Evolutionary conservation across 1,284 basidiomycete species (phyloP).

Genomic region (Puccinia novopanici): DNA sequence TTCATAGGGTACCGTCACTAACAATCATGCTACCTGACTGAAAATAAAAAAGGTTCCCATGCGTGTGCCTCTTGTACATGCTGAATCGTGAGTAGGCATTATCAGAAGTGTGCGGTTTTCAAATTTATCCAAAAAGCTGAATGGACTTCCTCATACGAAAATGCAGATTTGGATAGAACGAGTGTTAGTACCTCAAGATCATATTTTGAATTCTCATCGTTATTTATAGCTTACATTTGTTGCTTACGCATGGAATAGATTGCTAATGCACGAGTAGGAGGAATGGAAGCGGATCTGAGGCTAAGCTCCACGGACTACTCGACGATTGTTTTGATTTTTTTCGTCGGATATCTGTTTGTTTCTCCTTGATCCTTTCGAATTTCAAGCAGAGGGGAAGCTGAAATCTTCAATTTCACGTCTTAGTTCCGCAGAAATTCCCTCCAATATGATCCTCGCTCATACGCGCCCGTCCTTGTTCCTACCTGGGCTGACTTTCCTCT

Average conservation of each 20-base stretch:
- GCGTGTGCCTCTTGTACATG: slow-evolving; percentile 37
- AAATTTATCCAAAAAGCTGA: background rate
- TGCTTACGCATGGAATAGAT: background rate
- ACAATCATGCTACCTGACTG: background rate
- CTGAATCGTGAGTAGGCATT: slow-evolving; percentile 26
- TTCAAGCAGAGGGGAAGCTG: background rate
- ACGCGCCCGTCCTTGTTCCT: slow-evolving; percentile 32
- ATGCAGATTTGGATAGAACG: slow-evolving; percentile 32
- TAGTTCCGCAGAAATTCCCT: slow-evolving; percentile 45
- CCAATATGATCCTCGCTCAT: slow-evolving; percentile 44
- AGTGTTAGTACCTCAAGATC: slow-evolving; percentile 15
- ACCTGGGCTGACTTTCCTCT: slow-evolving; percentile 35
- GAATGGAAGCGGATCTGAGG: slow-evolving; percentile 37
- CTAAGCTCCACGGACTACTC: slow-evolving; percentile 39
- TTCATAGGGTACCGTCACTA: background rate
- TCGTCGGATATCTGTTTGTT: slow-evolving; percentile 46
- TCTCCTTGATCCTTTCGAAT: background rate
- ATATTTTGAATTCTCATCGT: background rate
- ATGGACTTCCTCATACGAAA: background rate
- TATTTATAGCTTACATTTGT: background rate
- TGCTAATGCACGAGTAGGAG: slow-evolving; percentile 44
- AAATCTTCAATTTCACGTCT: background rate
- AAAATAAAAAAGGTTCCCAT: slow-evolving; percentile 28
- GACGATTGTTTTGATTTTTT: slow-evolving; percentile 34
- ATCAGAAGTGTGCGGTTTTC: background rate